phyloP scores from a whole-genome alignment of 2,329 filamentous ascomycete genomes.

The Epichloe baconii region DNA sequence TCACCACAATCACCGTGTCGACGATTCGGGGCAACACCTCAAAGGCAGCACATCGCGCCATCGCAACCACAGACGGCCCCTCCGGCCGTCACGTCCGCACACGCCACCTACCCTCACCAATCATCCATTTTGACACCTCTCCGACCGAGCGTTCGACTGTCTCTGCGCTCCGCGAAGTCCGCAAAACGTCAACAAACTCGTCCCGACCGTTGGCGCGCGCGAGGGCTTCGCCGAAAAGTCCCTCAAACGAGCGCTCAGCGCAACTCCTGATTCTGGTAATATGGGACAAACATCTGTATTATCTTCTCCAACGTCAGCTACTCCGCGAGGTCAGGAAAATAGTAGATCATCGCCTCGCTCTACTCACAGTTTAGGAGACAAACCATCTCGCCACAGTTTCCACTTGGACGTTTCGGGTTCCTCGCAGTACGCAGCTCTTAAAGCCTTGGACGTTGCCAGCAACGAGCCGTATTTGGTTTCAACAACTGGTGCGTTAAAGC shows the following conservation, averaged over 20 bases:
- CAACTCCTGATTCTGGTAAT: conserved; percentile 61
- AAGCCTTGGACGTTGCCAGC: conserved; percentile 32
- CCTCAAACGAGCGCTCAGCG: conserved; percentile 60
- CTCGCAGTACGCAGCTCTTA: conserved; percentile 36
- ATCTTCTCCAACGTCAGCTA: conserved; percentile 21
- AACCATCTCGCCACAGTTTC: conserved; percentile 38
- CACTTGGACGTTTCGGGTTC: conserved; percentile 44
- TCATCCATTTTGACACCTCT: conserved; percentile 50
- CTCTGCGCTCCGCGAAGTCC: conserved; percentile 48
- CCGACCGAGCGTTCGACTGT: conserved; percentile 53
- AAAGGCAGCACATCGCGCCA: conserved; percentile 19
- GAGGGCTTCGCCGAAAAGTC: conserved; percentile 67
- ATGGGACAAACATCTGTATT: conserved; percentile 35
- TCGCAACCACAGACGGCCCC: conserved; percentile 23
- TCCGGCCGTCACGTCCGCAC: conserved; percentile 17
- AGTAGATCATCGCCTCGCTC: conserved; percentile 22
- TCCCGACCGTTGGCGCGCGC: conserved; percentile 42
- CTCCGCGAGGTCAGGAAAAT: conserved; percentile 32
- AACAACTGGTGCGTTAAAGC: conserved; percentile 70
- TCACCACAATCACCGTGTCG: conserved; percentile 41
- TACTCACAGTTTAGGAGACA: conserved; percentile 25
- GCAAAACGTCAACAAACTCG: conserved; percentile 38
- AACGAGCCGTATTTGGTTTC: conserved; percentile 19
- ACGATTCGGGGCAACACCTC: conserved; percentile 25
- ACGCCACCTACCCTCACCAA: conserved; percentile 20